Conservation (phyloP, 2,329 filamentous ascomycete species). For the Scopulariopsis brevicaulis region DNA sequence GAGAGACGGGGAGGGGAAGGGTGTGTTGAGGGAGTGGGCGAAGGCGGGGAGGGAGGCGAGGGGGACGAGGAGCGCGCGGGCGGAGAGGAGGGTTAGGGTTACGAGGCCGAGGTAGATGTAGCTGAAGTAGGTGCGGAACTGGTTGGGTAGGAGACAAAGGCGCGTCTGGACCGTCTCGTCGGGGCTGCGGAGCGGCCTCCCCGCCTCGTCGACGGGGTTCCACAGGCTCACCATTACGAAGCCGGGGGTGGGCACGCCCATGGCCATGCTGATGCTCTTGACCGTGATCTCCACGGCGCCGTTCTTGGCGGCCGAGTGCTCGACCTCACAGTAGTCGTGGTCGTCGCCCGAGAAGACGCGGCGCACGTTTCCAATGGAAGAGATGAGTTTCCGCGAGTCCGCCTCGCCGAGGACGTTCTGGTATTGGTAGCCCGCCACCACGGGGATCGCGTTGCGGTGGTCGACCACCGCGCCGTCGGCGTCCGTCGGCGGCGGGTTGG, state of each 20-base stretch:
- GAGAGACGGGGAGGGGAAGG: constrained; percentile 8
- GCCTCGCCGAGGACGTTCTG: constrained; percentile 79
- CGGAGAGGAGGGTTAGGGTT: constrained; percentile 34
- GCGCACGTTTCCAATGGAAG: constrained; percentile 68
- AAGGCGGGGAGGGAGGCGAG: constrained; percentile 41
- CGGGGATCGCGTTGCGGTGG: constrained; percentile 64
- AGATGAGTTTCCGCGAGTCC: constrained; percentile 65
- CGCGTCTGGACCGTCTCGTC: constrained; percentile 69
- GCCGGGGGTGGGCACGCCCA: constrained; percentile 82
- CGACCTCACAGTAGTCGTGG: constrained; percentile 92
- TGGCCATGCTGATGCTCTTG: constrained; percentile 90
- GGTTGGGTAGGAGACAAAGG: constrained; percentile 81
- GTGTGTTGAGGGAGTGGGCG: constrained; percentile 29
- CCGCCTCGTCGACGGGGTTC: constrained; percentile 68
- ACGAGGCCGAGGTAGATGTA: constrained; percentile 57
- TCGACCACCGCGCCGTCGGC: constrained; percentile 27
- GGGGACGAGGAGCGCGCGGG: constrained; percentile 46
- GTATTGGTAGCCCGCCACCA: constrained; percentile 82
- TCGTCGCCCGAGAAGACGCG: constrained; percentile 94
- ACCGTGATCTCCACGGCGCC: constrained; percentile 78
- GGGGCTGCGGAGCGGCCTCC: constrained; percentile 28
- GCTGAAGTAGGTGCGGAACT: constrained; percentile 70
- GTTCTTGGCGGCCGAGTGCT: constrained; percentile 59
- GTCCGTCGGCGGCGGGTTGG: constrained; percentile 37
- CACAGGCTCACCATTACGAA: constrained; percentile 84